These are phyloP conservation scores for Alternaria longipes DNA, from an alignment of 2,329 filamentous ascomycete species.

Conservation along the genomic window DNA sequence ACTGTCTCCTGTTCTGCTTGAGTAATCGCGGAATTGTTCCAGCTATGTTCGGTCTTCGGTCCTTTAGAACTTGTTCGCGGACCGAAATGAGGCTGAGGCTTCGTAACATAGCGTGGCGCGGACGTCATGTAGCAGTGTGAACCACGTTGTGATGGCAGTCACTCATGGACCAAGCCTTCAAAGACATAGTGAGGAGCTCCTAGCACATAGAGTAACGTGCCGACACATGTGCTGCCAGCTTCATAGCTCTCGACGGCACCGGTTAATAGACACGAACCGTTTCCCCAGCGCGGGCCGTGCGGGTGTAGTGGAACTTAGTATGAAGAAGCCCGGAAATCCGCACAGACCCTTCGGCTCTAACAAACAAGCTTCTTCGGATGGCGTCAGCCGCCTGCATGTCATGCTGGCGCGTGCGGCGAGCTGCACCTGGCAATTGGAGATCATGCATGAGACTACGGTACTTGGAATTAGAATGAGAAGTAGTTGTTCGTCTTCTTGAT, in stretches of 20 bases:
- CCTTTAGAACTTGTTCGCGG: slow-evolving; percentile 3
- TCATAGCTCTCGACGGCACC: not conserved
- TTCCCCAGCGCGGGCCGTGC: not conserved
- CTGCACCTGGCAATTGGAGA: not conserved
- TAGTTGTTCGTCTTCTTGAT: not conserved
- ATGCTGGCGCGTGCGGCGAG: not conserved
- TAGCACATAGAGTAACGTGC: not conserved
- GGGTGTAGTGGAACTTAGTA: not conserved
- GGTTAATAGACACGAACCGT: not conserved
- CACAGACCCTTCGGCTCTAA: not conserved
- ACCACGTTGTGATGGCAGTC: not conserved
- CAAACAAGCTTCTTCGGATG: not conserved
- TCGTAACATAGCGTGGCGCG: not conserved
- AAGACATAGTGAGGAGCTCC: not conserved
- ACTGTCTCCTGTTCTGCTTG: not conserved
- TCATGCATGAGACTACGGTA: not conserved
- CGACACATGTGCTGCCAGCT: not conserved
- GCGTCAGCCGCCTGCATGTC: not conserved
- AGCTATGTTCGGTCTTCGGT: not conserved
- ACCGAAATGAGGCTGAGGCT: not conserved
- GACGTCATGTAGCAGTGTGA: not conserved
- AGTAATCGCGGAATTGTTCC: not conserved
- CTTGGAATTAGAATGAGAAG: not conserved
- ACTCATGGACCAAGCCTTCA: not conserved
- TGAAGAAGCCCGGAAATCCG: not conserved